A percentile compares a stretch with the other conserved stretches of the same genome.
These are phyloP conservation scores for Pharnaceum exiguum DNA, from an alignment of 148 eudicot species.

Conservation along the genomic window DNA sequence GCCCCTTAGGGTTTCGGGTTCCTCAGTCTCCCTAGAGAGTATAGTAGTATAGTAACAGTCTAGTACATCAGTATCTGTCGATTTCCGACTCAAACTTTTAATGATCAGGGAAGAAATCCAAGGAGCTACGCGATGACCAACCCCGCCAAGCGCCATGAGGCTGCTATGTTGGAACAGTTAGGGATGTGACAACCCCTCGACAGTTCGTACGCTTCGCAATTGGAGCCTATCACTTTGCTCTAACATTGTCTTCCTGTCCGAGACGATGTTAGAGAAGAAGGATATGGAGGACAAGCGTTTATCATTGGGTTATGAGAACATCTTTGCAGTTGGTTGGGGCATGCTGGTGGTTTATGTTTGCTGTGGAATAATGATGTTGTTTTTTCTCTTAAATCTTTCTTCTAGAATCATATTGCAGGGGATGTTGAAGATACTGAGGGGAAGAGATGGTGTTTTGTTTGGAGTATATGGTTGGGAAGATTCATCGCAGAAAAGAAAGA, in stretches of 20 bases:
- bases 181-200: too few relatives aligned
- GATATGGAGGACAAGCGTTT: neutral
- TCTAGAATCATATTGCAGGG: neutral
- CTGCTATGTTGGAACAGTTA: too few relatives aligned
- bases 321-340: neutral
- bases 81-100: too few relatives aligned
- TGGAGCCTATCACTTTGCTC: neutral
- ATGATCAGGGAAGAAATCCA: too few relatives aligned
- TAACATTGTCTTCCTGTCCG: neutral
- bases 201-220: neutral
- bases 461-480: neutral
- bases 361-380: neutral
- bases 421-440: neutral
- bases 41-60: too few relatives aligned
- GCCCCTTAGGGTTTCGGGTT: too few relatives aligned
- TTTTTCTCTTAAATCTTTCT: neutral
- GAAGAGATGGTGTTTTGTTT: neutral
- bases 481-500: neutral
- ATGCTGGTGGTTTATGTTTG: neutral
- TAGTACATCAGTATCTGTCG: too few relatives aligned
- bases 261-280: neutral
- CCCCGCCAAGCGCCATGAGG: too few relatives aligned
- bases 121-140: too few relatives aligned
- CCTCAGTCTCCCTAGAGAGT: too few relatives aligned
- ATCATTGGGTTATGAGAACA: neutral